A percentile compares a stretch with the other conserved stretches of the same genome.
These are phyloP conservation scores for Russula sp. DNA, from an alignment of 768 basidiomycete genomes.

Conservation along the genomic window DNA sequence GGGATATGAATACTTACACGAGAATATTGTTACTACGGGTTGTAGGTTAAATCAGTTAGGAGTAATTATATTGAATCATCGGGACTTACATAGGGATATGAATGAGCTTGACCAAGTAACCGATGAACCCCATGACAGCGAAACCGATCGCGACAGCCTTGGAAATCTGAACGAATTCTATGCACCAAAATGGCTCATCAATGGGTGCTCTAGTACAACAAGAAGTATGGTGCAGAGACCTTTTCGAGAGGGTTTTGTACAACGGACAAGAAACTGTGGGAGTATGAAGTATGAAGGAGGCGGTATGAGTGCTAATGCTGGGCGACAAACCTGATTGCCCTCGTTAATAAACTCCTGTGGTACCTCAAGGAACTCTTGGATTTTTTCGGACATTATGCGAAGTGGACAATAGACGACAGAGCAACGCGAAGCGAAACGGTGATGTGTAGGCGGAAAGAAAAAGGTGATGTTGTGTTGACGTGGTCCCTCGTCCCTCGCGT, in stretches of 20 bases:
- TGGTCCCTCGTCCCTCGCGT: background rate
- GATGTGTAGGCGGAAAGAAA: background rate
- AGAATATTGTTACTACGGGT: slow-evolving; percentile 85
- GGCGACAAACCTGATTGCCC: slow-evolving; percentile 68
- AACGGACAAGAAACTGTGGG: slow-evolving; percentile 84
- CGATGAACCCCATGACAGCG: slow-evolving; percentile 98
- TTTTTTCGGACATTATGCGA: slow-evolving; percentile 75
- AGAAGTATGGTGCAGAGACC: slow-evolving; percentile 43
- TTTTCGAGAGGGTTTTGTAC: slow-evolving; percentile 95
- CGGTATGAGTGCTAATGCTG: background rate
- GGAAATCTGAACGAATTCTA: slow-evolving; percentile 94
- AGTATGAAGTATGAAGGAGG: slow-evolving; percentile 14
- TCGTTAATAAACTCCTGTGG: slow-evolving; percentile 91
- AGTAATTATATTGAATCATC: background rate
- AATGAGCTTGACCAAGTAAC: slow-evolving; percentile 96
- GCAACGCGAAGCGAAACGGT: slow-evolving; percentile 3
- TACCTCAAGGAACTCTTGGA: slow-evolving; percentile 84
- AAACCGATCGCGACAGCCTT: slow-evolving; percentile 96
- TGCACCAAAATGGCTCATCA: slow-evolving; percentile 8
- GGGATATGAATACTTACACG: slow-evolving; percentile 59
- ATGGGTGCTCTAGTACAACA: background rate
- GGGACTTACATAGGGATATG: slow-evolving; percentile 92
- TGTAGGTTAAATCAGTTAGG: slow-evolving; percentile 15
- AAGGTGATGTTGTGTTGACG: background rate
- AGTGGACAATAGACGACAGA: slow-evolving; percentile 18